Evolutionary conservation across 768 basidiomycete species (phyloP).

Genomic region (Russula dissimulans): DNA sequence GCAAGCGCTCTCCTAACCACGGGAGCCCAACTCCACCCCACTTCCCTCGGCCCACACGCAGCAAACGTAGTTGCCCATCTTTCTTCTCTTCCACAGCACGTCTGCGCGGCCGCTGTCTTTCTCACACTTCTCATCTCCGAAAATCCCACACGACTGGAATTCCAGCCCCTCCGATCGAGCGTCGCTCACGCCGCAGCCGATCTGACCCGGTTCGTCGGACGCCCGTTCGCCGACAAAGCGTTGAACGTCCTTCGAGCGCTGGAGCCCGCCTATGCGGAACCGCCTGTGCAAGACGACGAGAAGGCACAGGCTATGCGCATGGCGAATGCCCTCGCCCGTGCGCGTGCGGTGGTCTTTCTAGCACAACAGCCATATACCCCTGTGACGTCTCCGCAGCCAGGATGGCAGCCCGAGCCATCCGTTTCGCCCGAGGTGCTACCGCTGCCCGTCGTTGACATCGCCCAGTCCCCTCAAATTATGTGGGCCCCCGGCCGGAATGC

Average conservation of each 20-base stretch:
- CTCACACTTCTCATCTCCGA: slow-evolving; percentile 84
- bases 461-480: slow-evolving; percentile 10
- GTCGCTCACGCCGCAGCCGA: slow-evolving; percentile 60
- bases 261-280: slow-evolving; percentile 61
- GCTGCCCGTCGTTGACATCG: slow-evolving; percentile 1
- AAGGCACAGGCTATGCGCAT: slow-evolving; percentile 52
- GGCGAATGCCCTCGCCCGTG: slow-evolving; percentile 68
- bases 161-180: slow-evolving; percentile 64
- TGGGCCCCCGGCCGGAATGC: slow-evolving; percentile 11
- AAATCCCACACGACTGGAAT: slow-evolving; percentile 72
- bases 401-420: slow-evolving; percentile 10
- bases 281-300: slow-evolving; percentile 39
- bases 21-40: slow-evolving; percentile 65
- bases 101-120: slow-evolving; percentile 83
- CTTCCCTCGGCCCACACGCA: slow-evolving; percentile 60
- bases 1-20: slow-evolving; percentile 74
- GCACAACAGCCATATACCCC: slow-evolving; percentile 42
- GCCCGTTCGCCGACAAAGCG: slow-evolving; percentile 66
- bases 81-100: slow-evolving; percentile 77
- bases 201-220: slow-evolving; percentile 55
- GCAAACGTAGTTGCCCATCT: slow-evolving; percentile 73
- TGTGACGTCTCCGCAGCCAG: slow-evolving; percentile 11
- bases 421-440: slow-evolving; percentile 11
- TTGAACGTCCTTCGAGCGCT: slow-evolving; percentile 62
- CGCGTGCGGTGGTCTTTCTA: slow-evolving; percentile 50